phyloP scores from a whole-genome alignment of 257 asterid genomes.

The Ajuga chamaepitys region DNA sequence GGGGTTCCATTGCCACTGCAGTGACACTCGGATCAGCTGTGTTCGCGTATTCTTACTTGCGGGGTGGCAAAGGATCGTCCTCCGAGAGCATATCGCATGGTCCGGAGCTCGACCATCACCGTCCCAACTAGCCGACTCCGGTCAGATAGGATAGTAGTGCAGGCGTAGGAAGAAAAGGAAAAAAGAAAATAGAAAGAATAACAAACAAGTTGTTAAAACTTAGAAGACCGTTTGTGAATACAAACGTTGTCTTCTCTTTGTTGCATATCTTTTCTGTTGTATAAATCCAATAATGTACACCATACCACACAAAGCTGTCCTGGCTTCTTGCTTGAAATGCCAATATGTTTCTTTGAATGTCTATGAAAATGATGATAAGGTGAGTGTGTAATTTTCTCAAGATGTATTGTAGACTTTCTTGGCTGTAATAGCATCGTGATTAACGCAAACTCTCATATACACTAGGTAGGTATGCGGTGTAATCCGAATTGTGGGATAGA shows the following conservation, averaged over 20 bases:
- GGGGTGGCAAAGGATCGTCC: conserved; percentile 45
- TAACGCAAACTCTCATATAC: too few species aligned
- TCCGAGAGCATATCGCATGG: conserved; percentile 23
- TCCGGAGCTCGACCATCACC: conserved; percentile 20
- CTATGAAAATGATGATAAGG: too few species aligned
- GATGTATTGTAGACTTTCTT: too few species aligned
- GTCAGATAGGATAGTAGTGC: conserved; percentile 19
- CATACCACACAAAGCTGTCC: conserved; percentile 9
- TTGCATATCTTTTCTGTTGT: conserved; percentile 26
- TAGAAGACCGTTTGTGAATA: conserved; percentile 33
- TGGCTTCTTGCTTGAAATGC: conserved; percentile 20
- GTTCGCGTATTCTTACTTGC: conserved; percentile 57
- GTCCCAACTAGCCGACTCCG: conserved; percentile 25
- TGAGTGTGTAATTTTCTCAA: too few species aligned
- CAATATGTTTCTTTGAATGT: conserved; percentile 3
- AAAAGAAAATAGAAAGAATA: conserved; percentile 19
- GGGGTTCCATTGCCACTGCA: conserved; percentile 71
- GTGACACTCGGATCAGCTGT: conserved; percentile 56
- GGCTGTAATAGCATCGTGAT: too few species aligned
- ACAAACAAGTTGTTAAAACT: conserved; percentile 28
- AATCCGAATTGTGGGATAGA: too few species aligned
- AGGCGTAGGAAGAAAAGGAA: conserved; percentile 12
- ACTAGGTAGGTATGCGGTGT: too few species aligned
- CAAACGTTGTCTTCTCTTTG: conserved; percentile 11
- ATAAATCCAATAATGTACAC: conserved; percentile 27